These are phyloP conservation scores for Jimgerdemannia flammicorona DNA, from an alignment of 192 early-diverging fungal species.

Conservation along the genomic window DNA sequence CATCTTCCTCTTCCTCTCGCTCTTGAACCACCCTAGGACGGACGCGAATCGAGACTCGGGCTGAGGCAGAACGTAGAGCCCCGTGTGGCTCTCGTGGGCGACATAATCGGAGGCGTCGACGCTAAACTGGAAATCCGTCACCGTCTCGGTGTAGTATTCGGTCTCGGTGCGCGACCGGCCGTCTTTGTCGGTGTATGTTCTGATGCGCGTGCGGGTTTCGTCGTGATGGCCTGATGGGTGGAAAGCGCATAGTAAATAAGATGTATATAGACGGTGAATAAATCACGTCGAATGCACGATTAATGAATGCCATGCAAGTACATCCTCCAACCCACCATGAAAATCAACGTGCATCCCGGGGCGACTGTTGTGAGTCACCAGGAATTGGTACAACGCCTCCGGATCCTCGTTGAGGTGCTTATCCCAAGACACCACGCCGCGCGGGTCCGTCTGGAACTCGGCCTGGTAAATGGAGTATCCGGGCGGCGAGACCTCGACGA, in stretches of 20 bases:
- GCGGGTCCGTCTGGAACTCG: conserved; percentile 7
- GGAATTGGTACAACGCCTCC: conserved; percentile 28
- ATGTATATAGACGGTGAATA: too few relatives aligned
- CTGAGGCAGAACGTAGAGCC: neutral
- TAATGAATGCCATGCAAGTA: neutral
- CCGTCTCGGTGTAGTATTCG: conserved; percentile 19
- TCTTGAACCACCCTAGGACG: neutral
- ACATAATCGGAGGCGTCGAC: conserved; percentile 29
- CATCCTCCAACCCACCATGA: conserved; percentile 12
- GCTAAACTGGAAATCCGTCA: conserved; percentile 29
- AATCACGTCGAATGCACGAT: neutral
- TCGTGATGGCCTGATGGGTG: conserved; percentile 23
- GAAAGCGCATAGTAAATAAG: too few relatives aligned
- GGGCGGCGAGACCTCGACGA: conserved; percentile 11
- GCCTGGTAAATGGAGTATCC: conserved; percentile 24
- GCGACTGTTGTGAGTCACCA: conserved; percentile 23
- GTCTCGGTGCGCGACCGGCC: conserved; percentile 18
- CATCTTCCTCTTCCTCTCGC: neutral
- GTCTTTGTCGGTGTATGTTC: conserved; percentile 11
- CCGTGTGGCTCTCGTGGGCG: conserved; percentile 16
- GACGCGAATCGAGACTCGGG: neutral
- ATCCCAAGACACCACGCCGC: conserved; percentile 26
- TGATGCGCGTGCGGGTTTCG: conserved; percentile 18
- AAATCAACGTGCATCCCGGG: conserved; percentile 26
- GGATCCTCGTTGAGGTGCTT: conserved; percentile 27